phyloP scores from a whole-genome alignment of 495 filamentous ascomycete genomes.

The Penicillium longicatenatum region DNA sequence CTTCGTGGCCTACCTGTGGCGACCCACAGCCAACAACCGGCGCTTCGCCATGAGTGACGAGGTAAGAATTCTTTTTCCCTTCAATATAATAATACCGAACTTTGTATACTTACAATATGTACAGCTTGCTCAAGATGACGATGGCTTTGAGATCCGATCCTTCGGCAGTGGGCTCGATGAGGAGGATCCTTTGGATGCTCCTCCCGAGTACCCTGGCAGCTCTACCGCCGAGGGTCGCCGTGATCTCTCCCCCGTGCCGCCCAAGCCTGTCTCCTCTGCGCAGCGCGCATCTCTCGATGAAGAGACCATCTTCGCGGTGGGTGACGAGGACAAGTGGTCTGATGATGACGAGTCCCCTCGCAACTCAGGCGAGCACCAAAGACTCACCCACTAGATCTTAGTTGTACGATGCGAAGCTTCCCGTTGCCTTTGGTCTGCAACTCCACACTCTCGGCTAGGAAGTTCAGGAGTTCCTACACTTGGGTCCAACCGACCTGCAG shows the following conservation, averaged over 20 bases:
- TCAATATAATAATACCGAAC: not conserved
- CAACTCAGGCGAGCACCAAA: slow-evolving; percentile 58
- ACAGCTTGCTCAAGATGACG: slow-evolving; percentile 94
- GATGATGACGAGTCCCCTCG: slow-evolving; percentile 62
- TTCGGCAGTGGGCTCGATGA: slow-evolving; percentile 84
- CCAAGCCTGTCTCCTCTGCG: slow-evolving; percentile 51
- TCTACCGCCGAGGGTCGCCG: slow-evolving; percentile 33
- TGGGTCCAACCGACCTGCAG: not conserved
- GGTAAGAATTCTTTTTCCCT: slow-evolving; percentile 41
- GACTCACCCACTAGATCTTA: slow-evolving; percentile 53
- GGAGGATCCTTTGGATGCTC: slow-evolving; percentile 50
- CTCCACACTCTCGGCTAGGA: not conserved
- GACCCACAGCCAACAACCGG: slow-evolving; percentile 94
- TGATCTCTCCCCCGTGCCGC: slow-evolving; percentile 52
- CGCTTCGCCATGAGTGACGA: slow-evolving; percentile 99
- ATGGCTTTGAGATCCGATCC: slow-evolving; percentile 95
- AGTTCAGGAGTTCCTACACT: not conserved
- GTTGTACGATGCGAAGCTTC: not conserved
- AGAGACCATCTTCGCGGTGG: slow-evolving; percentile 93
- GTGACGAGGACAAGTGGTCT: slow-evolving; percentile 79
- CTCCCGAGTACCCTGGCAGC: slow-evolving; percentile 37
- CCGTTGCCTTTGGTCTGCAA: not conserved
- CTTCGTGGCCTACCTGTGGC: slow-evolving; percentile 96
- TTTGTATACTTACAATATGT: slow-evolving; percentile 29
- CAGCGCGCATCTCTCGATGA: slow-evolving; percentile 77